These are phyloP conservation scores for Suillus alpinus DNA, from an alignment of 768 basidiomycete species.

Conservation along the genomic window DNA sequence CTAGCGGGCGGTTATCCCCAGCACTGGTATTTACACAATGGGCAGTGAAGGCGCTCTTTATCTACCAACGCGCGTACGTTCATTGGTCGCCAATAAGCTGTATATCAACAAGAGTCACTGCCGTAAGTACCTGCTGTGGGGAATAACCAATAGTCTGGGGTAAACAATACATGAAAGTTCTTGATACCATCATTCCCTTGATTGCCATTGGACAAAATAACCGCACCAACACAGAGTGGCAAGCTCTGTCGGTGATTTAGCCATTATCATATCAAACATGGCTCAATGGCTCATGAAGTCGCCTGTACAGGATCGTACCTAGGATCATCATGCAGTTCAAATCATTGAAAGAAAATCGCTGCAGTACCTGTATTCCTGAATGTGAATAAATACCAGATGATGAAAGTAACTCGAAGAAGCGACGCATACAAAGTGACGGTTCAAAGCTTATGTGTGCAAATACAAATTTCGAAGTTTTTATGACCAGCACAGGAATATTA, in stretches of 20 bases:
- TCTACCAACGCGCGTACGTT: neutral
- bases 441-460: too few species aligned
- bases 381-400: too few species aligned
- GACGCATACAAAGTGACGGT: too few species aligned
- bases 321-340: neutral
- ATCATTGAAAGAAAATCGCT: neutral
- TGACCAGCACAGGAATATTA: too few species aligned
- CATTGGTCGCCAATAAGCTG: neutral
- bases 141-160: neutral
- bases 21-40: neutral
- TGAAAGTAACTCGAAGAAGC: too few species aligned
- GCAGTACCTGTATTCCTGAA: too few species aligned
- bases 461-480: too few species aligned
- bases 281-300: too few species aligned
- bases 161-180: neutral
- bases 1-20: too few species aligned
- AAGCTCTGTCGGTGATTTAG: neutral
- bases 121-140: neutral
- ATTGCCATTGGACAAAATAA: neutral
- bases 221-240: neutral
- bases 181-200: neutral
- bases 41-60: neutral
- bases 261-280: neutral
- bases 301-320: too few species aligned
- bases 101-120: neutral